Evolutionary conservation across 2,329 filamentous ascomycete species (phyloP).

Genomic region (Colletotrichum karsti): DNA sequence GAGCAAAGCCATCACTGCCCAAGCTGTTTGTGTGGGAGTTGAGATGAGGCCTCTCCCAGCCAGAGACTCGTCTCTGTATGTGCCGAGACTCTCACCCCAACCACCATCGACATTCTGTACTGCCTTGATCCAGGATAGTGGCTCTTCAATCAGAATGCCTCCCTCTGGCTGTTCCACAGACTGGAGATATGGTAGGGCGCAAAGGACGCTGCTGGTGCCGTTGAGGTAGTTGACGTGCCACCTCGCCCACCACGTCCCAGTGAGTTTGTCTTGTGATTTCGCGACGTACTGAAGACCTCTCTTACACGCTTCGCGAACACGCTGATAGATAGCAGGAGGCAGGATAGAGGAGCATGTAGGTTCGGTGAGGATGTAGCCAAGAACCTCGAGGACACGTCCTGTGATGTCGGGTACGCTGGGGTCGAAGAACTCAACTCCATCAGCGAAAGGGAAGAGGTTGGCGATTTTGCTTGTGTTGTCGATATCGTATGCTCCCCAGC

Average conservation of each 20-base stretch:
- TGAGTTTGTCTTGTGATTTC: neutral
- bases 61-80: neutral
- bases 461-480: neutral
- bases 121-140: neutral
- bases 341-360: neutral
- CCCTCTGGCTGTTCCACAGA: neutral
- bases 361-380: conserved; percentile 4
- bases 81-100: conserved; percentile 9
- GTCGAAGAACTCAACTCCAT: conserved; percentile 12
- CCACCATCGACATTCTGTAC: conserved; percentile 1
- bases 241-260: conserved; percentile 6
- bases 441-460: neutral
- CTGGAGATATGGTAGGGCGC: neutral
- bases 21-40: neutral
- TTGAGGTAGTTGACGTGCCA: conserved; percentile 21
- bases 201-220: conserved; percentile 10
- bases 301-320: neutral
- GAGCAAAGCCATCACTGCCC: conserved; percentile 6
- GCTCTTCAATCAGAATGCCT: neutral
- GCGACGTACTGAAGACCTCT: neutral
- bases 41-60: neutral
- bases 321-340: neutral
- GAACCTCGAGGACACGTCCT: neutral
- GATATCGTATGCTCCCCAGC: conserved; percentile 14
- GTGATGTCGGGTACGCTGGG: conserved; percentile 8